Conservation (phyloP, 2,329 filamentous ascomycete genomes). For the Nemania serpens region DNA sequence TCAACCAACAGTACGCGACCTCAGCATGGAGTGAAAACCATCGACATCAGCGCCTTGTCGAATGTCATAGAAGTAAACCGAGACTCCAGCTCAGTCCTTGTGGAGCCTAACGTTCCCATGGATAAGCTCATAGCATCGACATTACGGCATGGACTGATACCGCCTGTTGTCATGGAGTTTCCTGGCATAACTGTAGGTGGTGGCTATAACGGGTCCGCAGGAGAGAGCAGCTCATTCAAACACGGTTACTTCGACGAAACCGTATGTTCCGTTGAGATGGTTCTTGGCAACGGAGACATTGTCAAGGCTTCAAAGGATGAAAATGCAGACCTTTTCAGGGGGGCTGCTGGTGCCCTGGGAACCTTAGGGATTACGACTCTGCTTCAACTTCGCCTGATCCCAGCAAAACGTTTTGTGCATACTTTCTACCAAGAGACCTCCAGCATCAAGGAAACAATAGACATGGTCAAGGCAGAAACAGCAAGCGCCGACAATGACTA, state of each 20-base stretch:
- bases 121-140: constrained; percentile 64
- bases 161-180: constrained; percentile 72
- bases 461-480: constrained; percentile 51
- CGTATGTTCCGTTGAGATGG: constrained; percentile 65
- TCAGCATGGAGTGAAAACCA: constrained; percentile 55
- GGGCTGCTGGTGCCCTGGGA: constrained; percentile 69
- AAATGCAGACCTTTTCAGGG: constrained; percentile 64
- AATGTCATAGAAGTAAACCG: constrained; percentile 65
- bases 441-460: constrained; percentile 44
- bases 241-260: constrained; percentile 68
- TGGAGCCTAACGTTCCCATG: constrained; percentile 73
- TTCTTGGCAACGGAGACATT: constrained; percentile 64
- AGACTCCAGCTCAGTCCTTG: constrained; percentile 58
- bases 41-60: constrained; percentile 69
- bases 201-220: constrained; percentile 68
- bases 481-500: constrained; percentile 57
- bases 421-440: constrained; percentile 57
- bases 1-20: constrained; percentile 75
- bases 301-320: constrained; percentile 57
- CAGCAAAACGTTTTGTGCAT: constrained; percentile 60
- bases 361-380: constrained; percentile 68
- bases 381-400: constrained; percentile 61
- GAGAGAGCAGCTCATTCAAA: constrained; percentile 70
- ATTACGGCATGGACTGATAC: constrained; percentile 58
- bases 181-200: constrained; percentile 72